Evolutionary conservation across 768 basidiomycete genomes (phyloP).

Genomic region (Lactifluus piperatus): DNA sequence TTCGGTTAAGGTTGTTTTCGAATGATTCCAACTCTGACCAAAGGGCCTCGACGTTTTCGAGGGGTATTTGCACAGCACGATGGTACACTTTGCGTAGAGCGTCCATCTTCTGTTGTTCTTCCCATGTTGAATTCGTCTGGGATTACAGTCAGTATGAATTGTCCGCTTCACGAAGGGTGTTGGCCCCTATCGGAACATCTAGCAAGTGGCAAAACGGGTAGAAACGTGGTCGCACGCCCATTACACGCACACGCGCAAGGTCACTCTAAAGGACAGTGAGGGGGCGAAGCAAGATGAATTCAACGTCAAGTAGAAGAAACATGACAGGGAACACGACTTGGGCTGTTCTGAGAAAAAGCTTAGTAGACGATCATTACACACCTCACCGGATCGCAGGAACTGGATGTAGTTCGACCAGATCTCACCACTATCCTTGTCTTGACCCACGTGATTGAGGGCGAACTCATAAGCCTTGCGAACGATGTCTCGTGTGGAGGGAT

Average conservation of each 20-base stretch:
- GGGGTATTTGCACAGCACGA: constrained; percentile 87
- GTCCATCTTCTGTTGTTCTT: constrained; percentile 94
- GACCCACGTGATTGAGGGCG: constrained; percentile 80
- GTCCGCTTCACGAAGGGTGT: constrained; percentile 4
- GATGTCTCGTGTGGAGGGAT: constrained; percentile 59
- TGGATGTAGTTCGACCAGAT: constrained; percentile 95
- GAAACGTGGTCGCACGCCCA: constrained; percentile 11
- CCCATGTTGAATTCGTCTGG: constrained; percentile 80
- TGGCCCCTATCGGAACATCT: constrained; percentile 1
- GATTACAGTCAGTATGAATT: constrained; percentile 11
- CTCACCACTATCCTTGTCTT: constrained; percentile 85
- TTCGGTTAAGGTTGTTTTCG: constrained; percentile 81
- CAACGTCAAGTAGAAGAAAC: constrained; percentile 16
- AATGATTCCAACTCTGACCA: constrained; percentile 95
- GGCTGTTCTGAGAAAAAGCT: constrained; percentile 1
- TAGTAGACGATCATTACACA: constrained; percentile 30
- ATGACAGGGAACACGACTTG: constrained; percentile 9
- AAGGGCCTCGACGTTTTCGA: constrained; percentile 85
- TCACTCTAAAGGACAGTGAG: constrained; percentile 16
- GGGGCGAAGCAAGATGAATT: constrained; percentile 16
- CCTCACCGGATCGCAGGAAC: constrained; percentile 75
- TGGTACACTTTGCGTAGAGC: constrained; percentile 86
- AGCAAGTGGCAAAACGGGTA: constrained; percentile 8
- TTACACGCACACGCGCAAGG: constrained; percentile 15
- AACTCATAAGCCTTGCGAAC: constrained; percentile 91